phyloP scores from a whole-genome alignment of 1,284 basidiomycete species.

The Ceratobasidium sp. region DNA sequence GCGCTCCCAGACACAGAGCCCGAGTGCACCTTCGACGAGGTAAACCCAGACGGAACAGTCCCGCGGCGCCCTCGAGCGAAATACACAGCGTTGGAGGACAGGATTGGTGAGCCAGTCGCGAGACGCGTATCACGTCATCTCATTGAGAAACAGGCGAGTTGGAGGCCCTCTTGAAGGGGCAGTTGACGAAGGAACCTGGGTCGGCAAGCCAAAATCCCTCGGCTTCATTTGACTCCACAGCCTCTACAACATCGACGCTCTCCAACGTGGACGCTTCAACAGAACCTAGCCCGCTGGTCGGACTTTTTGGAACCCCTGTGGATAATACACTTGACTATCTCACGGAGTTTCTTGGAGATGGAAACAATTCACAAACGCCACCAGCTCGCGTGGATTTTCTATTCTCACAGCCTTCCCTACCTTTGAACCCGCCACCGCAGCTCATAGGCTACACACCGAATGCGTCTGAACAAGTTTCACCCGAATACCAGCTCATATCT shows the following conservation, averaged over 20 bases:
- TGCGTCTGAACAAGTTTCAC: background rate
- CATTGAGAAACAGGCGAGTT: conserved; percentile 64
- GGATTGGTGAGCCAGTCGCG: conserved; percentile 65
- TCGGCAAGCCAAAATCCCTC: conserved; percentile 49
- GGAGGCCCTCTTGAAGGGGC: conserved; percentile 59
- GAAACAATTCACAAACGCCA: too few species aligned
- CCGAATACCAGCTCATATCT: conserved; percentile 58
- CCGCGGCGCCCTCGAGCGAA: conserved; percentile 62
- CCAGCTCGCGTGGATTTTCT: too few species aligned
- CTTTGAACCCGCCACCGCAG: background rate
- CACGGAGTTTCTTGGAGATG: background rate
- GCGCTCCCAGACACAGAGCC: conserved; percentile 63
- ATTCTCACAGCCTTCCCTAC: background rate
- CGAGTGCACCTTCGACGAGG: conserved; percentile 75
- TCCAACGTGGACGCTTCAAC: background rate
- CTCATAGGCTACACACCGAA: background rate
- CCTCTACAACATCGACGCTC: background rate
- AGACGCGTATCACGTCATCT: conserved; percentile 37
- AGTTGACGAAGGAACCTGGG: conserved; percentile 3
- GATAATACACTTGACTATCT: background rate
- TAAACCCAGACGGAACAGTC: conserved; percentile 57
- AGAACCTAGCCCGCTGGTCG: conserved; percentile 4
- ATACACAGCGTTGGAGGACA: conserved; percentile 69
- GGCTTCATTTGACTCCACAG: conserved; percentile 50
- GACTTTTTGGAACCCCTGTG: background rate